Base-by-base conservation (phyloP, 2,329 filamentous ascomycete genomes). In the Colletotrichum camelliae region DNA sequence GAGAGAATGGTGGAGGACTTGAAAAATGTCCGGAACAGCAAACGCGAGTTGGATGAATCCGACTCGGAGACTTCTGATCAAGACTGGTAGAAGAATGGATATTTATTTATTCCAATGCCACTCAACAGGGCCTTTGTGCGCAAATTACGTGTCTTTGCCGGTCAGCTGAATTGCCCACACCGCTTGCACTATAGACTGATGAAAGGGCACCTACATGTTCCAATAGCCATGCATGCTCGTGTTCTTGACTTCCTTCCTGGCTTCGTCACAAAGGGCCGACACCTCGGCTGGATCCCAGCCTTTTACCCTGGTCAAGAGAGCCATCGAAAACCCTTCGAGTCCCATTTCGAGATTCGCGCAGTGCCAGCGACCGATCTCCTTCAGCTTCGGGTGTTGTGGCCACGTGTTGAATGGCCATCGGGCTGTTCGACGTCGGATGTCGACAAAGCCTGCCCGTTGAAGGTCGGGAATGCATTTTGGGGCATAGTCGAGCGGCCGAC, bases 271-370 rank as follows among this genome's bases (percentile, higher is more conserved):
- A 29, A 81, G 80, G 64, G 74, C 71, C 52, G 66, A 52, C 55
- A 81, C 79, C 58, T 84, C 80, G 10, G 82, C 82, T 12, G 77
- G 70, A 24, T 65, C 80, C 84, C 84, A 86, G n/a, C 81, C 82
- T 35, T 85, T 78, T 33, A 81, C 81, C 16, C 83, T 80, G 5
- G 85, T 86, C 70, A 85, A 82, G 15, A 85, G 76, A 9, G 83
- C 84, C 70, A 86, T 77, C 8, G 79, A 81, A 61, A 86, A 82
- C 10, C 81, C 80, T 78, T 86, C 82, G 37, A 82, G 79, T 7
- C 83, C 84, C 65, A 75, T 78, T 64, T 74, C 52, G n/a, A 84
- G 79, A 60, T 84, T 84, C 48, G 82, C 79, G 29, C 79, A 74
- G 18, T 80, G 62, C 74, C 74, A 76, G 18, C 70, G 70, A 29